A percentile compares a stretch with the other conserved stretches of the same genome.
These are phyloP conservation scores for Coprinopsis sp. DNA, from an alignment of 768 basidiomycete genomes.

Conservation along the genomic window DNA sequence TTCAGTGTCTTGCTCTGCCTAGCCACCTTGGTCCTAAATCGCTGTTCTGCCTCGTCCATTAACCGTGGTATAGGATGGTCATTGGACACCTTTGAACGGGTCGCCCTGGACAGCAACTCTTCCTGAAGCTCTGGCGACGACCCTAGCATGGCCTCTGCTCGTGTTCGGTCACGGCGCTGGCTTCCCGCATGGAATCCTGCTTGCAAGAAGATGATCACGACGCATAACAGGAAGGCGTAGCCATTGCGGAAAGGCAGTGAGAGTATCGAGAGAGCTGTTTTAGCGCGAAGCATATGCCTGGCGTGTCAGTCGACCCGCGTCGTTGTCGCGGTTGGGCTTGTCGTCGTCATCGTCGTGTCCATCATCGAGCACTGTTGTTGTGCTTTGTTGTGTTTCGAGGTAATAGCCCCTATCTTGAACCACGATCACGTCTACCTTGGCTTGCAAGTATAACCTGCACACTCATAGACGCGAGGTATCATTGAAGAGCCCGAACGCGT, in stretches of 20 bases:
- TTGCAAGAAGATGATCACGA: slow-evolving; percentile 46
- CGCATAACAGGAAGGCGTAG: slow-evolving; percentile 37
- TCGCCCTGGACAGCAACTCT: slow-evolving; percentile 1
- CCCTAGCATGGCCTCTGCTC: slow-evolving; percentile 1
- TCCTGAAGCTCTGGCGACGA: not conserved
- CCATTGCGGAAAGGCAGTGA: slow-evolving; percentile 19
- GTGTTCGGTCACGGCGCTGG: not conserved
- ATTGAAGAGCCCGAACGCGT: too few relatives aligned
- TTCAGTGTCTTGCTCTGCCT: slow-evolving; percentile 69
- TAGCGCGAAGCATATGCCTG: slow-evolving; percentile 7
- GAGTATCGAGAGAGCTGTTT: slow-evolving; percentile 5
- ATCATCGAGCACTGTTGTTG: too few relatives aligned
- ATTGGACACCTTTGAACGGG: not conserved
- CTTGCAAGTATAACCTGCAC: too few relatives aligned
- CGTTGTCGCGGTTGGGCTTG: not conserved
- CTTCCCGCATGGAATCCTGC: slow-evolving; percentile 41
- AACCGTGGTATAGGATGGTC: slow-evolving; percentile 74
- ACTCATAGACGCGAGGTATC: too few relatives aligned
- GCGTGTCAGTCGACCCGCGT: too few relatives aligned
- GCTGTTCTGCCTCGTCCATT: slow-evolving; percentile 66
- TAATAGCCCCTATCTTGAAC: too few relatives aligned
- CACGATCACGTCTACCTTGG: too few relatives aligned
- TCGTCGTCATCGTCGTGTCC: not conserved
- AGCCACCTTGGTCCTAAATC: slow-evolving; percentile 53
- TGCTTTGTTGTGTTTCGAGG: too few relatives aligned